These are phyloP conservation scores for Tolypocladium sp. DNA, from an alignment of 2,329 filamentous ascomycete genomes.

Conservation along the genomic window DNA sequence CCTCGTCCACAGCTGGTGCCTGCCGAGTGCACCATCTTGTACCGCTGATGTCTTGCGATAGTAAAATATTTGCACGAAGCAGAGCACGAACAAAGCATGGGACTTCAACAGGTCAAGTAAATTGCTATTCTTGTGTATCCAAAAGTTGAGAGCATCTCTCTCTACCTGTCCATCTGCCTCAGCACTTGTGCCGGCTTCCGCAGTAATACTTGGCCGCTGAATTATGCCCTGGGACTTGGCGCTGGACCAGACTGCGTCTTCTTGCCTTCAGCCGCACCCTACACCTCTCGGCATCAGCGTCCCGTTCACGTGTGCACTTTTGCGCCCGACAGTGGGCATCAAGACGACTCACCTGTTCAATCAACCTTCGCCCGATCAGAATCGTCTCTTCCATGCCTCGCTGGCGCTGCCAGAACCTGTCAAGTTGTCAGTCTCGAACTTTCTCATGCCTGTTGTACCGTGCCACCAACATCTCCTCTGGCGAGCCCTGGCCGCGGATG, in stretches of 20 bases:
- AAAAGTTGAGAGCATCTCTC: background rate
- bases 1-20: background rate
- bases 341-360: conserved; percentile 29
- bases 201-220: background rate
- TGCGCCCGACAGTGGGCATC: background rate
- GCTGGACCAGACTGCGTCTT: background rate
- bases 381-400: conserved; percentile 49
- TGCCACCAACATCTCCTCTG: conserved; percentile 39
- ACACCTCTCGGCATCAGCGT: background rate
- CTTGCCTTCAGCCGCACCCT: background rate
- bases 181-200: background rate
- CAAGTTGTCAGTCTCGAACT: conserved; percentile 1
- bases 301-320: background rate
- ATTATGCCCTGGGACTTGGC: background rate
- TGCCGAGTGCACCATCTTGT: background rate
- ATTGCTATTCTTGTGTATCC: background rate
- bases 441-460: background rate
- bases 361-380: conserved; percentile 43
- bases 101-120: background rate
- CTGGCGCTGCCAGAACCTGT: conserved; percentile 54
- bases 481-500: conserved; percentile 35
- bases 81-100: background rate
- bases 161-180: background rate
- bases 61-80: background rate
- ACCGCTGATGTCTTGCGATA: background rate